Evolutionary conservation across 177 flowering plant genomes (phyloP), one percentile per base, ranked within the genome.

Genomic region (Vitis hybrid): DNA sequence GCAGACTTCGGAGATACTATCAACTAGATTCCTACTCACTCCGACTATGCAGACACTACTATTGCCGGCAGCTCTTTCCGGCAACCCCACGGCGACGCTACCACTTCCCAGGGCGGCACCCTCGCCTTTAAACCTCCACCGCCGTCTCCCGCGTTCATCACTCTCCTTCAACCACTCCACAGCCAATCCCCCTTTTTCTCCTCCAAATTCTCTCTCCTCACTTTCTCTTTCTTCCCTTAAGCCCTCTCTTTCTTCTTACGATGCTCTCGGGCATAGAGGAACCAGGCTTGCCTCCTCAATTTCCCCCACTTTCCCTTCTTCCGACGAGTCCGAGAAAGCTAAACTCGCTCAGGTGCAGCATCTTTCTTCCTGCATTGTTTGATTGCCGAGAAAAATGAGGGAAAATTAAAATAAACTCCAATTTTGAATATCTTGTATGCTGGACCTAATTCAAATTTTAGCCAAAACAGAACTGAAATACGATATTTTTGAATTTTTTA

Each of bases 41-140:
- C 21, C 46, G 27, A 66, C 46, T 18, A 85, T 85, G 88, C 86
- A 80, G 50, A 71, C 84, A 61, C 79, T 85, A 2, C 73, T 80
- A 5, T 62, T 70, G 77, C 85, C 85, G 75, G 81, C 78, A 52
- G 69, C 65, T 60, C 69, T 73, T 67, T 62, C 79, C 75, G 77
- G 71, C 75, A 40, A 35, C 30, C 52, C 73, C 55, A 46, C 75
- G 72, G 65, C 60, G 72, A 58, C 73, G 46, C 46, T 7, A 40
- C 46, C 46, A 5, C 46, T 7, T 40, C 8, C 46, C 46, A 40
- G 46, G 49, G 40, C 17, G 18, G 66, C 56, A 48, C 64, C 68
- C n/a, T 48, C 65, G 1, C 65, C 57, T 12, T 9, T 68, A 6
- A 6, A 49, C 54, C 57, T 62, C 60, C 69, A 21, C 48, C 72